Conservation (phyloP, 352 stramenopile genomes). For the Globisporangium echinulatum region DNA sequence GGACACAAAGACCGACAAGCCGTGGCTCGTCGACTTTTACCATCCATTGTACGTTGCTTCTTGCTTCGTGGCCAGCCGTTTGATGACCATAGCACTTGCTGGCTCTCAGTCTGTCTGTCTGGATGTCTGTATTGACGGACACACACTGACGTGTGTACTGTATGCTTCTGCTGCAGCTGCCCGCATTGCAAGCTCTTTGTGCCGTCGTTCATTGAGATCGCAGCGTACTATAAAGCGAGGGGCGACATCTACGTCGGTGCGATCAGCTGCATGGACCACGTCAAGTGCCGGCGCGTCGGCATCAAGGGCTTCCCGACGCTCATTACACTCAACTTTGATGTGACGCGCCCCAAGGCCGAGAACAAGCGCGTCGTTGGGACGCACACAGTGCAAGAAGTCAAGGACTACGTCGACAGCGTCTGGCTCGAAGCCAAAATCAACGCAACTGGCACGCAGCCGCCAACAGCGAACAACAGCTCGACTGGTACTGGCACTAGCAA, state of each 20-base stretch:
- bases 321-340: slow-evolving; percentile 76
- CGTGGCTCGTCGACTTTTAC: slow-evolving; percentile 84
- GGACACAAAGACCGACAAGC: slow-evolving; percentile 55
- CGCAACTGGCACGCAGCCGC: slow-evolving; percentile 53
- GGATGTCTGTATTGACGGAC: neutral
- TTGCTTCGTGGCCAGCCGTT: neutral
- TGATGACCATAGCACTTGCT: no score
- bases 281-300: slow-evolving; percentile 68
- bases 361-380: slow-evolving; percentile 74
- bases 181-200: slow-evolving; percentile 80
- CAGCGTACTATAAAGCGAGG: slow-evolving; percentile 68
- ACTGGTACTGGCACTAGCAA: no score
- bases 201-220: slow-evolving; percentile 51
- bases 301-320: slow-evolving; percentile 82
- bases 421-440: slow-evolving; percentile 63
- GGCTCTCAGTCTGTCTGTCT: no score
- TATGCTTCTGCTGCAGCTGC: slow-evolving; percentile 33
- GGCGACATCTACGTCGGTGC: slow-evolving; percentile 65
- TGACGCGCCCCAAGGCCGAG: slow-evolving; percentile 48
- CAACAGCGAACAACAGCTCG: slow-evolving; percentile 10
- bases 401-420: slow-evolving; percentile 59
- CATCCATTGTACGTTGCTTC: slow-evolving; percentile 64
- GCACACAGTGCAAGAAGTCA: slow-evolving; percentile 72
- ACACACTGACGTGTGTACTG: slow-evolving; percentile 12
- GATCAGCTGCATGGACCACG: slow-evolving; percentile 83